Base-by-base conservation (phyloP, 2,329 filamentous ascomycete genomes). In the Nannizziopsis barbatae region DNA sequence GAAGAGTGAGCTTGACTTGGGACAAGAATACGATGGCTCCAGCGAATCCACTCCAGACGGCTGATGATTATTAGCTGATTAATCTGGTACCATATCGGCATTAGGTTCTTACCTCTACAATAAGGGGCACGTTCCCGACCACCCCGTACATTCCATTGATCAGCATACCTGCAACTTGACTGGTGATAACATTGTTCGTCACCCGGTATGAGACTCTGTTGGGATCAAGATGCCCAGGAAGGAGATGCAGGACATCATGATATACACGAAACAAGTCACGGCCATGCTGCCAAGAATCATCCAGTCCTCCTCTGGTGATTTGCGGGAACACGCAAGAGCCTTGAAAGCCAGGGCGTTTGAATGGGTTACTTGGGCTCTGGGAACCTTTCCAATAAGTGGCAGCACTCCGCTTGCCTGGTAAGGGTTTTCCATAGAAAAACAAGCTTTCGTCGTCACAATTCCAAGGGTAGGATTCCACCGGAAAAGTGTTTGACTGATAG, bases 321-420 rank as follows among this genome's bases (percentile, higher is more conserved):
- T 92, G 86, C 0, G 86, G 86, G 61, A 90, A 92, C 56, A 84
- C 80, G 56, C 86, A 92, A 10, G 77, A 80, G 1, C 84, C 84
- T 36, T 79, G 74, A 71, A 84, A 88, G 2, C 84, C 84, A 1
- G 72, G 60, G 0, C 79, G 75, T 2, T 71, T 61, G 58, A 86
- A 83, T 0, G 84, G 83, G 59, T 89, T 90, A 14, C 75, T 68
- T 0, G 74, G 57, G 2, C 76, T 79, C 10, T 71, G 75, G 60
- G 77, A 80, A 0, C 79, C 74, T 47, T 75, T 70, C 80, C 84
- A 87, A 66, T 82, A 86, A 1, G 76, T 75, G 38, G 70, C 65
- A 1, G 78, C 74, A 1, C 77, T 75, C 1, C 70, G 68, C 22
- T 57, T 55, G 12, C 56, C 52, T 1, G 68, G 63, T 1, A 65